Percentiles rank a stretch among this genome's conserved stretches.
phyloP scores from a whole-genome alignment of 192 early-diverging fungal genomes.

The Anaeromyces robustus region DNA sequence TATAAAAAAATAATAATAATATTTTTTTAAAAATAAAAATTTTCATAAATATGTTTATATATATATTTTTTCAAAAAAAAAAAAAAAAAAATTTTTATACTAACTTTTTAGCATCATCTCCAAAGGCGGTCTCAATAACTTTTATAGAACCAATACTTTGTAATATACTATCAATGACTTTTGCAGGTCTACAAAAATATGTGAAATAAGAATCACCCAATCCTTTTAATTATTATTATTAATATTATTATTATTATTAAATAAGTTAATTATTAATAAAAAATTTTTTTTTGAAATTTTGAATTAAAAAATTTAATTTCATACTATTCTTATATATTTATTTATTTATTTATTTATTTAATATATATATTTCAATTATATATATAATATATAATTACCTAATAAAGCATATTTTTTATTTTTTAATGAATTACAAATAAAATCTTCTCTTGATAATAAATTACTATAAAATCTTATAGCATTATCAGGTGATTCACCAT shows the following conservation, averaged over 20 bases:
- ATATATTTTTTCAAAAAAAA: neutral
- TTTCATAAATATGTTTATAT: neutral
- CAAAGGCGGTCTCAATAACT: conserved; percentile 64
- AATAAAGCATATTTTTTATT: neutral
- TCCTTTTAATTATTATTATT: conserved; percentile 24
- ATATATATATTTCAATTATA: too few species aligned
- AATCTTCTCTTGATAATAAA: neutral
- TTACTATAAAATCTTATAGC: conserved; percentile 60
- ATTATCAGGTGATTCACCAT: conserved; percentile 94
- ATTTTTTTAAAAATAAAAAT: neutral
- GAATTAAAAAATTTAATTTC: too few species aligned
- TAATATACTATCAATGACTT: conserved; percentile 61
- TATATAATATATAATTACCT: neutral
- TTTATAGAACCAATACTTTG: conserved; percentile 52
- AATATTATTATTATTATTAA: neutral
- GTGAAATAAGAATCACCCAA: conserved; percentile 90
- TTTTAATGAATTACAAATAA: neutral
- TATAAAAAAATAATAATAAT: too few species aligned
- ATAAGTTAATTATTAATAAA: conserved; percentile 4
- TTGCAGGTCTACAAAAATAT: conserved; percentile 79
- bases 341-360: too few species aligned
- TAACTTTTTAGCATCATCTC: conserved; percentile 82
- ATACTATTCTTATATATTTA: too few species aligned
- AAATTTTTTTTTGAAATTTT: too few species aligned
- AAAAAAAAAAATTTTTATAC: conserved; percentile 1